Evolutionary conservation across 495 filamentous ascomycete species (phyloP).

Genomic region (Penicillium cataractarum): DNA sequence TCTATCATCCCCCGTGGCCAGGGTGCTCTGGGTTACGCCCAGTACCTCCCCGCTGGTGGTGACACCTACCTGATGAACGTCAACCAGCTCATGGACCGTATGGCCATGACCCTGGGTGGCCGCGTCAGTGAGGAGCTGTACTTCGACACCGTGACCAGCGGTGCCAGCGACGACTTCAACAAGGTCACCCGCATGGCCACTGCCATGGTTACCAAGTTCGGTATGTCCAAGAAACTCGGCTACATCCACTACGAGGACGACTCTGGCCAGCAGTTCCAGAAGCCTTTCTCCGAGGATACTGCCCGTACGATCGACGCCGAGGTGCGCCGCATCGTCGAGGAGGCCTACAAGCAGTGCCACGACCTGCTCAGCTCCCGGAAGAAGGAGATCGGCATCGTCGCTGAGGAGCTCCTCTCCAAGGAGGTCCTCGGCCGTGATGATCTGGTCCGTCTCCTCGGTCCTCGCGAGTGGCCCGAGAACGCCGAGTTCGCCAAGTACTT

Average conservation of each 20-base stretch:
- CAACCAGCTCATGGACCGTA: constrained; percentile 97
- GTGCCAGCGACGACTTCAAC: constrained; percentile 96
- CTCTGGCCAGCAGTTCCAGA: constrained; percentile 75
- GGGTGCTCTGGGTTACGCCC: constrained; percentile 92
- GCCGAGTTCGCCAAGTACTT: constrained; percentile 95
- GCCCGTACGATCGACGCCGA: constrained; percentile 88
- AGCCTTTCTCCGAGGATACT: constrained; percentile 94
- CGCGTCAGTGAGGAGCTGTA: constrained; percentile 94
- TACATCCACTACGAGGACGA: constrained; percentile 89
- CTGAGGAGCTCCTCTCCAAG: constrained; percentile 90
- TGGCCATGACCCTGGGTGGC: constrained; percentile 98
- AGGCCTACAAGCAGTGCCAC: constrained; percentile 89
- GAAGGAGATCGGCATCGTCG: constrained; percentile 82
- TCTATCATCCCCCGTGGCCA: constrained; percentile 96
- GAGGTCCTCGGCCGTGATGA: constrained; percentile 91
- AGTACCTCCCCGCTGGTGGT: constrained; percentile 81
- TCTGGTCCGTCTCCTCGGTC: constrained; percentile 84
- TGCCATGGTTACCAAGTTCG: constrained; percentile 96
- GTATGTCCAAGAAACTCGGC: constrained; percentile 92
- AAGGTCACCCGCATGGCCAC: constrained; percentile 96
- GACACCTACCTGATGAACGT: constrained; percentile 95
- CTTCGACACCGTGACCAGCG: constrained; percentile 93
- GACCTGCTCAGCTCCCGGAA: constrained; percentile 83
- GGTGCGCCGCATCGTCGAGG: constrained; percentile 84
- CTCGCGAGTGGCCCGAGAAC: constrained; percentile 77